Percentiles rank a stretch among this genome's conserved stretches.
Conservation (phyloP, 108 stramenopile species). For the Phaeodactylum tricornutum region DNA sequence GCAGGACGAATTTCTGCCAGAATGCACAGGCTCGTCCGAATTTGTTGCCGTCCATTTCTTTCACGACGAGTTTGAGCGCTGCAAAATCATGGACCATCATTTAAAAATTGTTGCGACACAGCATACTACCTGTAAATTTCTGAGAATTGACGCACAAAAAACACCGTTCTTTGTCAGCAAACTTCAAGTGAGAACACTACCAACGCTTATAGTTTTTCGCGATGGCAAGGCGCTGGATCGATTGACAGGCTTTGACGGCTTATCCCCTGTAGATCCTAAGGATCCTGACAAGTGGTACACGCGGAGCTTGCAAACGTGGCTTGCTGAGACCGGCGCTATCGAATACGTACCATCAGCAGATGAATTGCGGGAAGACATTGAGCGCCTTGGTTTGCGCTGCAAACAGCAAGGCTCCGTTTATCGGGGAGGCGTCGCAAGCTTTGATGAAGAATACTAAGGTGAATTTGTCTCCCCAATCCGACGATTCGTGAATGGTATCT, state of each 20-base stretch:
- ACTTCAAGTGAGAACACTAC: constrained; percentile 63
- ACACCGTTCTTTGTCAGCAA: constrained; percentile 96
- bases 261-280: constrained; percentile 19
- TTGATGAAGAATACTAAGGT: too few species aligned
- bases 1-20: constrained; percentile 94
- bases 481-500: too few species aligned
- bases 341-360: constrained; percentile 1
- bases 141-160: constrained; percentile 91
- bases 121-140: constrained; percentile 84
- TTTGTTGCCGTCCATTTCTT: constrained; percentile 89
- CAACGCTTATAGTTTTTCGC: constrained; percentile 68
- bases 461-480: too few species aligned
- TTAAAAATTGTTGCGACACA: constrained; percentile 56
- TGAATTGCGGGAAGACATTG: neutral
- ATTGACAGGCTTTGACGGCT: constrained; percentile 67
- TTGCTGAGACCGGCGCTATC: constrained; percentile 59
- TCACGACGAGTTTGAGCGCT: constrained; percentile 91
- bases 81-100: constrained; percentile 95
- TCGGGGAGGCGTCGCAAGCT: too few species aligned
- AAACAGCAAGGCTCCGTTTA: too few species aligned
- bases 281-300: constrained; percentile 74
- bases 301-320: constrained; percentile 49
- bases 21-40: constrained; percentile 61
- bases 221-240: constrained; percentile 69
- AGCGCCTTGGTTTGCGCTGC: neutral